These are phyloP conservation scores for Hyaloperonospora arabidopsidis DNA, from an alignment of 352 stramenopile genomes.

Conservation along the genomic window DNA sequence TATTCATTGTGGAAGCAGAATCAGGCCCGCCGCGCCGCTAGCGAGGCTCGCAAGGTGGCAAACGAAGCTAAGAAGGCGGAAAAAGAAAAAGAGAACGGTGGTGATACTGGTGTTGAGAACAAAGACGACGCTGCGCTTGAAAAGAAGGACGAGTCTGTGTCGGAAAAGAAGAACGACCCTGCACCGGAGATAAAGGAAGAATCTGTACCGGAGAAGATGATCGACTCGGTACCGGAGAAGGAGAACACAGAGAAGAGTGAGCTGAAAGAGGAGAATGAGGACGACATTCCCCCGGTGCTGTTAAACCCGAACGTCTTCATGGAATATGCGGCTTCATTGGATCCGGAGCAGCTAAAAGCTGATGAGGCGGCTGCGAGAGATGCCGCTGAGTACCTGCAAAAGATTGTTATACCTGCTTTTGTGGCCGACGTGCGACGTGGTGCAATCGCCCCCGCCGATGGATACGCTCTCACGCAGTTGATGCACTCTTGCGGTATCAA, in stretches of 20 bases:
- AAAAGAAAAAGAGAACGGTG: constrained; percentile 20
- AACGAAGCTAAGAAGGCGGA: constrained; percentile 43
- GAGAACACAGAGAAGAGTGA: constrained; percentile 24
- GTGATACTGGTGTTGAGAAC: constrained; percentile 17
- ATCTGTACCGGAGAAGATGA: too few species aligned
- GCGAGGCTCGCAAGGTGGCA: constrained; percentile 40
- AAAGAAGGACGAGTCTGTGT: constrained; percentile 17
- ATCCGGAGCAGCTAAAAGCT: constrained; percentile 48
- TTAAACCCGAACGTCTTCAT: constrained; percentile 88
- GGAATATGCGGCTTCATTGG: constrained; percentile 74
- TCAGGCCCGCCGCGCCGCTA: constrained; percentile 51
- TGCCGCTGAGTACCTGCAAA: constrained; percentile 76
- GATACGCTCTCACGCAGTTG: constrained; percentile 87
- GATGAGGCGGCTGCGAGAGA: constrained; percentile 73
- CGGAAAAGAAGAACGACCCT: too few species aligned
- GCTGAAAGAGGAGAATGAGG: constrained; percentile 37
- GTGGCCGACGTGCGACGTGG: constrained; percentile 77
- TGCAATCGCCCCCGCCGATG: constrained; percentile 81
- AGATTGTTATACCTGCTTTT: constrained; percentile 80
- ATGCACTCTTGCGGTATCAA: constrained; percentile 95
- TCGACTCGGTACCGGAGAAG: constrained; percentile 5
- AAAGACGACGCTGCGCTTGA: constrained; percentile 20
- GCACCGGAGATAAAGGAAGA: constrained; percentile 22
- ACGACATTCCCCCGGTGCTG: constrained; percentile 43
- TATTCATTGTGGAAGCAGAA: constrained; percentile 90